Base-by-base conservation (phyloP, 139 green algal species). In the Tetradesmus lagerheimii region DNA sequence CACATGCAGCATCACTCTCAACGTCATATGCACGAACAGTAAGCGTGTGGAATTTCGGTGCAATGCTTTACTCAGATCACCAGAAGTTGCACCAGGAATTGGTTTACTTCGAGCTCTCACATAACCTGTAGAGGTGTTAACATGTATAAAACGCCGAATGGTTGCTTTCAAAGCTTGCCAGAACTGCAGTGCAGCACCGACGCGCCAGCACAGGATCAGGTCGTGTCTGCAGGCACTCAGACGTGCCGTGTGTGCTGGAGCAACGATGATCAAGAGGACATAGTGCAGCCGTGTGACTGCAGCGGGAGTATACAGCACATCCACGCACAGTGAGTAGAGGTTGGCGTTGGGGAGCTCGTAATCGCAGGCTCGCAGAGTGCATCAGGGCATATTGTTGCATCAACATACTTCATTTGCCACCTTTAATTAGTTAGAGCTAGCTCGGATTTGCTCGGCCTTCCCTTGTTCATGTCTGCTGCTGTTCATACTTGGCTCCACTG, bases 161-260 rank as follows among this genome's bases (percentile, higher is more conserved):
- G 8, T 11, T 71, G 1, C 23, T 31, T 31, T 71, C 1, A 9
- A 31, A 31, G 23, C 23, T 23, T 71, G 57, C 57, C 57, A 71
- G 23, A 71, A 23, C 57, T 23, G 9, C 57, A 71, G 57, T 71
- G 57, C 57, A 71, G 57, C 57, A 9, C 57, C 57, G 25, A n/a
- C 20, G 25, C 57, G 57, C 57, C 57, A 31, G 20, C n/a, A 23
- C 57, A n/a, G 57, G 57, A 71, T 9, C 23, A 31, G 8, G 57
- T n/a, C 31, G 23, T n/a, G 5, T 23, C 25, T n/a, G 25, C 57
- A 71, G 25, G 57, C 57, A n/a, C n/a, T 6, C 23, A 71, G 25
- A 71, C 57, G 31, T 85, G 79, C 79, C 79, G 79, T 39, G 50
- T 85, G 79, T 85, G 79, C 29, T 85, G 50, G 50, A 50, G 43